These are phyloP conservation scores for Apophysomyces sp. DNA, from an alignment of 371 early-diverging fungal genomes.

Conservation along the genomic window DNA sequence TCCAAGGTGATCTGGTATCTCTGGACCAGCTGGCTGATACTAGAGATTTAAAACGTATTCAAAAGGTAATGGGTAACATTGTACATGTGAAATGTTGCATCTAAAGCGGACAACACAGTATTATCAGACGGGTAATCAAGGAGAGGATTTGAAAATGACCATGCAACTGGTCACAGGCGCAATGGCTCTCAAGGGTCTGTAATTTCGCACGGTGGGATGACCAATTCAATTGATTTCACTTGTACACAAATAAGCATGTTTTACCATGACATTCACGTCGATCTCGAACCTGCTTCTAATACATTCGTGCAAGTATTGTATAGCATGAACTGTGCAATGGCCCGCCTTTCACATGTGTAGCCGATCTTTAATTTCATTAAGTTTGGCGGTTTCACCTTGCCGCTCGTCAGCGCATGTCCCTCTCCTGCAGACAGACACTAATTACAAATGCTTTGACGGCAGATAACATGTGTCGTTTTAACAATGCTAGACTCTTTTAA, in stretches of 20 bases:
- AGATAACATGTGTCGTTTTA: too few species aligned
- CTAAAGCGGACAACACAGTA: conserved; percentile 15
- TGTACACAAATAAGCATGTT: background rate
- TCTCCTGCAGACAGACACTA: too few species aligned
- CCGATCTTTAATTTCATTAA: background rate
- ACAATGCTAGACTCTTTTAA: too few species aligned
- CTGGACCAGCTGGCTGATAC: conserved; percentile 22
- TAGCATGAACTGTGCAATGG: too few species aligned
- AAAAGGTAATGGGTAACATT: conserved; percentile 24
- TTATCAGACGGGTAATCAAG: conserved; percentile 25
- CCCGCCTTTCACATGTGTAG: conserved; percentile 1
- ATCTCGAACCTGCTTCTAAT: conserved; percentile 4
- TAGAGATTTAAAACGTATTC: conserved; percentile 27
- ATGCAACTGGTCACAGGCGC: conserved; percentile 34
- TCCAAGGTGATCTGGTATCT: conserved; percentile 41
- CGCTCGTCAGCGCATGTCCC: too few species aligned
- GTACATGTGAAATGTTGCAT: background rate
- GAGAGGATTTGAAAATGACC: conserved; percentile 12
- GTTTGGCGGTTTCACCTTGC: background rate
- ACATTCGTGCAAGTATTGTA: background rate
- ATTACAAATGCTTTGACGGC: too few species aligned
- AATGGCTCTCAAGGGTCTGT: conserved; percentile 41
- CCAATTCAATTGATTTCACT: background rate
- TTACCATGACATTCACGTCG: too few species aligned
- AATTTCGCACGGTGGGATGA: background rate